Conservation (phyloP, 177 flowering plant species). For the Vitis hybrid region DNA sequence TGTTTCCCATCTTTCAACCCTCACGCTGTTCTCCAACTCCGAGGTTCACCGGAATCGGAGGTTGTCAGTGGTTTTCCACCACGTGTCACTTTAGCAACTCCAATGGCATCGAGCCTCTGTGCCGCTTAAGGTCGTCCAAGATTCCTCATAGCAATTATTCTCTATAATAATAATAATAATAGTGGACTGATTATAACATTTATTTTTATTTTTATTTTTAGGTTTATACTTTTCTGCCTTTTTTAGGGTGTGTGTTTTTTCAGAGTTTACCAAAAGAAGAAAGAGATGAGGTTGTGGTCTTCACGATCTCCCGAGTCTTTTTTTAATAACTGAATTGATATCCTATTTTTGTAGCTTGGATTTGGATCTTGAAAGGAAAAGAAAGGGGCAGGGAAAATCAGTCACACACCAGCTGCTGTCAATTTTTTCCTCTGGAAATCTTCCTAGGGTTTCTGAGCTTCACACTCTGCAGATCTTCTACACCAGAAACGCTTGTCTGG, state of each 20-base stretch:
- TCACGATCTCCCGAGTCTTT: neutral
- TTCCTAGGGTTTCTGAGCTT: neutral
- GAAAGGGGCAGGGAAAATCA: neutral
- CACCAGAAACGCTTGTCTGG: constrained; percentile 4
- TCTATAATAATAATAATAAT: neutral
- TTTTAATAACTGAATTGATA: neutral
- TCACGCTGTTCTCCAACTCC: neutral
- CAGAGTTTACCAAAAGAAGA: constrained; percentile 26
- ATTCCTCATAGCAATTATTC: neutral
- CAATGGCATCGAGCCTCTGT: constrained; percentile 7
- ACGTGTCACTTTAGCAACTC: constrained; percentile 7
- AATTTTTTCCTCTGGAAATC: neutral
- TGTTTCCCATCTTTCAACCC: constrained; percentile 16
- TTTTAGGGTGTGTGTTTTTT: constrained; percentile 18
- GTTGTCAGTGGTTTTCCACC: constrained; percentile 15
- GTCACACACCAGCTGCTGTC: neutral
- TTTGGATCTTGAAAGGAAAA: neutral
- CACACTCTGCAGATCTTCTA: constrained; percentile 8
- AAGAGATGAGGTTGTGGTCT: constrained; percentile 25
- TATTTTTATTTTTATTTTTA: constrained; percentile 17
- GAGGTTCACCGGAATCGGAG: constrained; percentile 17
- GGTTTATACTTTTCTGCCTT: neutral
- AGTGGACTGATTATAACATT: constrained; percentile 3
- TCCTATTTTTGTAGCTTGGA: neutral
- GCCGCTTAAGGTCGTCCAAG: constrained; percentile 3